Base-by-base conservation (phyloP, 805 yeast species). In the Hanseniaspora taiwanica region DNA sequence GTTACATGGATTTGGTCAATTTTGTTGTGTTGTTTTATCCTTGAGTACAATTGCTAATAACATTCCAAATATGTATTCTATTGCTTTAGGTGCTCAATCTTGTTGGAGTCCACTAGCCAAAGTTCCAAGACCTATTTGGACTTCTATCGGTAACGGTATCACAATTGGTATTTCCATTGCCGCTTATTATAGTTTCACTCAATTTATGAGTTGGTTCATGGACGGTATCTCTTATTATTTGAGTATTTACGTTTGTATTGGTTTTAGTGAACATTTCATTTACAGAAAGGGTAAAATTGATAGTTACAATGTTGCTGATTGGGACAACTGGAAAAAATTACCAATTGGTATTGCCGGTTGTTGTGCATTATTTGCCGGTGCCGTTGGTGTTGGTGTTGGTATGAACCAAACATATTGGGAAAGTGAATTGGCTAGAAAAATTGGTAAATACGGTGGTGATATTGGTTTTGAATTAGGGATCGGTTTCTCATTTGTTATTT, bases 41-140 rank as follows among this genome's bases (percentile, higher is more conserved):
- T 63, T 86, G 48, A 82, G 94, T 31, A 83, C 94, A 33, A 78
- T 86, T 43, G 81, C 94, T 50, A 85, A 84, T 69, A 85, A 84
- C 65, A 74, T 85, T 60, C 95, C 95, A 63, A 86, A 85, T 67
- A 77, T 84, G 81, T 86, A 86, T 69, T 81, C 95, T 18, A 73
- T 84, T 54, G 87, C 84, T 36, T 68, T 86, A 53, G 77, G 86
- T 47, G 85, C 86, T 19, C 96, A 86, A 64, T 76, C 91, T 31
- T 64, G 80, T 50, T 81, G 87, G 81, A 72, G 80, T 40, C 74
- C 73, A 45, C 72, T 85, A 53, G 66, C 74, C 27, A 71, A 68
- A 53, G 67, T 86, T 40, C 96, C 96, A 54, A 74, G 95, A 68
- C 70, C 80, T 37, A 50, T 76, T 36, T 86, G 95, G 95, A 78